Evolutionary conservation across 192 early-diverging fungal species (phyloP).

Genomic region (Coemansia sp.): DNA sequence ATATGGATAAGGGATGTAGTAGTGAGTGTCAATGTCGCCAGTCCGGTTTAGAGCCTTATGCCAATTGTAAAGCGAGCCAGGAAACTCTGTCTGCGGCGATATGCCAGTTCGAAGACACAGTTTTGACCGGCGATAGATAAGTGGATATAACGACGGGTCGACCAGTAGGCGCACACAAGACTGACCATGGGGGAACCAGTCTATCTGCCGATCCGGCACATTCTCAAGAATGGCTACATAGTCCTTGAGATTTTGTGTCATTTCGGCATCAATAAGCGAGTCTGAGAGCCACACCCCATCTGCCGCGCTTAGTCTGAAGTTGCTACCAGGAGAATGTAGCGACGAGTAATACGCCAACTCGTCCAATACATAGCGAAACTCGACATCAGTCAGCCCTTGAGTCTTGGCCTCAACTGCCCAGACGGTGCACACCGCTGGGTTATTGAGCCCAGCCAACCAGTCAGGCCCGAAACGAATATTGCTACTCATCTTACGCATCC

Average conservation of each 20-base stretch:
- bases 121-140: conserved; percentile 28
- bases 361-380: conserved; percentile 46
- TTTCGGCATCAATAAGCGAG: conserved; percentile 20
- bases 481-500: conserved; percentile 31
- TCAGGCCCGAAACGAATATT: conserved; percentile 53
- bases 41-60: background rate
- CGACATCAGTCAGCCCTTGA: conserved; percentile 35
- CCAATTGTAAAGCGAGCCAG: conserved; percentile 21
- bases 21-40: background rate
- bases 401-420: conserved; percentile 23
- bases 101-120: conserved; percentile 15
- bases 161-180: conserved; percentile 57
- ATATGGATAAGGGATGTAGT: background rate
- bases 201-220: background rate
- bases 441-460: conserved; percentile 51
- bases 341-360: conserved; percentile 48
- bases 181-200: conserved; percentile 53
- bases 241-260: conserved; percentile 7
- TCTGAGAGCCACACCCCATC: conserved; percentile 51
- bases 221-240: background rate
- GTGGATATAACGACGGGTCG: conserved; percentile 58
- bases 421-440: conserved; percentile 23
- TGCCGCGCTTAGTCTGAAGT: conserved; percentile 24
- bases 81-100: conserved; percentile 18
- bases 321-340: conserved; percentile 24